Evolutionary conservation across 345 rosid species (phyloP), one percentile per base, ranked within the genome.

Genomic region (Lepidium didymum): DNA sequence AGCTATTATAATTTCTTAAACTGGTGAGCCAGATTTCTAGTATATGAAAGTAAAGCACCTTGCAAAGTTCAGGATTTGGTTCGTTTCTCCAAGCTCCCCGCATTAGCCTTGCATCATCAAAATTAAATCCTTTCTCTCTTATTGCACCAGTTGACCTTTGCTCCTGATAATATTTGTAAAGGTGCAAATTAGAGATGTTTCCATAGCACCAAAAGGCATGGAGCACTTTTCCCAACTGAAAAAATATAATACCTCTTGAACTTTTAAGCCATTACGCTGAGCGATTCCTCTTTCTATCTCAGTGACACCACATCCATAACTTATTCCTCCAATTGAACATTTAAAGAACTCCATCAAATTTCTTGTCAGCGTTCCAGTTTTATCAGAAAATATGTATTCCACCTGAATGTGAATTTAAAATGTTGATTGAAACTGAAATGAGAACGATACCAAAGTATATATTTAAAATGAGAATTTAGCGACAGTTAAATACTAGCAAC

Each of bases 311-410:
- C 86, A 75, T 65, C 99, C 99, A 79, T 95, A 95, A 51, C 80
- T 78, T 79, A 85, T 90, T 67, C 97, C 99, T 72, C 94, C 99
- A 81, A 95, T 89, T 36, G 99, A 91, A 78, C 99, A 91, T 84
- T 95, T 95, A 70, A 95, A 95, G 76, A 95, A 95, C 84, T 95
- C 99, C 99, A 95, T 95, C 77, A 91, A 77, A 76, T 95, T 95
- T 78, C 99, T 84, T 10, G 99, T 95, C 75, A 95, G 85, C 56
- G 99, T 95, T 77, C 99, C 99, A 51, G 99, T 95, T 86, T 91
- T 95, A 79, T 95, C 98, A 43, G 99, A 91, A 81, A 95, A 95
- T 40, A 95, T 89, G 75, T 87, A 95, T 71, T 95, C 98, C 78
- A 95, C 97, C 99, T 95, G 87, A 64, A 62, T 78, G 61, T 50